Evolutionary conservation across 2,329 filamentous ascomycete species (phyloP), one percentile per base, ranked within the genome.

Genomic region (Huntiella moniliformis): DNA sequence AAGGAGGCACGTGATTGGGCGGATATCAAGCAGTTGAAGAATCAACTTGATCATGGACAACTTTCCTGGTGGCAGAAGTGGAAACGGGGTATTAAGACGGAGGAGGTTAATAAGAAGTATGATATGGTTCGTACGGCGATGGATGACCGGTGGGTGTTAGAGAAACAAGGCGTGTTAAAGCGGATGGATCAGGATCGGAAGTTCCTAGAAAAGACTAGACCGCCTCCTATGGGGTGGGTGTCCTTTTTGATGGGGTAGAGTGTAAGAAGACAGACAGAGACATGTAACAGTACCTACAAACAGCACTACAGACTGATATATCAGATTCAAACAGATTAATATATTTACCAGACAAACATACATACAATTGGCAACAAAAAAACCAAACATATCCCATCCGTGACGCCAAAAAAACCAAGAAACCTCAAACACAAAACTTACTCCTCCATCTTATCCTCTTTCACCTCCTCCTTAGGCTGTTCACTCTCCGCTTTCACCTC

Each of bases 61-160:
- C 40, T 50, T 32, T 44, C 50, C 13, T 49, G 40, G 13, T 54
- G 51, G 42, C 22, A 18, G 12, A 38, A 39, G 17, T 48, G 49
- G 40, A 37, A 35, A 55, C 53, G n/a, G 50, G 60, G 60, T 66
- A 33, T 59, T 61, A 1, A 54, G 67, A 12, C 67, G 64, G 65
- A 58, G 62, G 17, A 31, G 45, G 53, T 40, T 54, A 46, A 16
- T 56, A 48, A 58, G 55, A 31, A 52, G 16, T 49, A 46, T 38
- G 47, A 65, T 6, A 42, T 46, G 8, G 60, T 63, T 18, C 65
- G 64, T 4, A 60, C 71, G 18, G 75, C 72, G 71, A 61, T 61
- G 5, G 70, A 71, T 0, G 73, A 77, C 56, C 62, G 68, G 51
- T 63, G 64, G 35, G 67, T 75, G 15, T 58, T 60, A 52, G 73